phyloP scores from a whole-genome alignment of 73 alveolate species.

The Paramecium biaurelia region DNA sequence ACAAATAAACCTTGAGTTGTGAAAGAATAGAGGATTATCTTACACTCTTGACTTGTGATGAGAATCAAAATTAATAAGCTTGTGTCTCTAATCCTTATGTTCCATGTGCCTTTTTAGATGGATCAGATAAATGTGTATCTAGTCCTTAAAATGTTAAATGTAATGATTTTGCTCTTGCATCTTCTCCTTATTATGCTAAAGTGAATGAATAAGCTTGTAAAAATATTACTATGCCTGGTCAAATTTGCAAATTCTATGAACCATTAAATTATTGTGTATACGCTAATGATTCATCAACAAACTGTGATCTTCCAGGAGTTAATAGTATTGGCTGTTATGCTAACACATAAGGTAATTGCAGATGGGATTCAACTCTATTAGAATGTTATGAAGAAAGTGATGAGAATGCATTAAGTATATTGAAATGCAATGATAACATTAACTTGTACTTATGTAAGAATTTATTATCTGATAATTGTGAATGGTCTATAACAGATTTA shows the following conservation, averaged over 20 bases:
- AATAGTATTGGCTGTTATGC: slow-evolving; percentile 10
- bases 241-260: background rate
- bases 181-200: background rate
- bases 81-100: background rate
- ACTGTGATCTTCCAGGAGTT: background rate
- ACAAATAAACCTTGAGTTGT: background rate
- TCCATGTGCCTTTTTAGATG: background rate
- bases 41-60: background rate
- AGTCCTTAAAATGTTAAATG: background rate
- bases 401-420: background rate
- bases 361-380: background rate
- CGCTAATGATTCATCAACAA: background rate
- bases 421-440: background rate
- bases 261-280: background rate
- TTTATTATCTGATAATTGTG: background rate
- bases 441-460: background rate
- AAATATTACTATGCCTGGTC: background rate
- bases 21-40: background rate
- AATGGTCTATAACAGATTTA: background rate
- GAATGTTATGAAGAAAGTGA: background rate
- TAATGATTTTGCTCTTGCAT: background rate
- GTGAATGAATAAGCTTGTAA: background rate
- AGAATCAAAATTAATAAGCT: background rate
- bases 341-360: background rate
- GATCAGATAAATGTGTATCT: background rate